Base-by-base conservation (phyloP, 108 stramenopile genomes). In the Chaetoceros tenuissimus region DNA sequence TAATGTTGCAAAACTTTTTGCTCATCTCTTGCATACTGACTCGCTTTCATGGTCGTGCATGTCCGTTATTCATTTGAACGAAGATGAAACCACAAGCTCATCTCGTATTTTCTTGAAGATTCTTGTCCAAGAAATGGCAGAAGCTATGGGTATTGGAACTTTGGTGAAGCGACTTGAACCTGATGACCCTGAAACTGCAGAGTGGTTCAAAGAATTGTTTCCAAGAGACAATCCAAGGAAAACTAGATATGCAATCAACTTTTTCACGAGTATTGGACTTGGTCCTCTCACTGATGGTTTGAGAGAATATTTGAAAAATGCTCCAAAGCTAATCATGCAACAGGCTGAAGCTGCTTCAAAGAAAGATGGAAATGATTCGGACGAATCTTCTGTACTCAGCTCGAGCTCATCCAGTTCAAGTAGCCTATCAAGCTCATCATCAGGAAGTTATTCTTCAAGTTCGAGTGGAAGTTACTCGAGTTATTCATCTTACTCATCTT, bases 91-190 rank as follows among this genome's bases (percentile, higher is more conserved):
- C 24, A 99, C 96, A 3, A 90, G 90, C 8, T 92, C 94, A 19
- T 91, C 85, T 28, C 89, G 98, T 54, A 99, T 99, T 58, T 99
- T 99, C 63, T 73, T 98, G 61, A 99, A 99, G 79, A 93, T 98
- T 67, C 71, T 99, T 2, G 52, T 85, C 10, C 95, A 98, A 69
- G 99, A 99, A 57, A 92, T 99, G 70, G 86, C 96, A 0, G 92
- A 97, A 74, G 81, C 92, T 3, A 67, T 98, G 75, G 99, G 99
- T 28, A 92, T 98, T 56, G 74, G 67, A 17, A 92, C 75, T 47
- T 73, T 99, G 44, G 87, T 86, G 58, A 64, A 82, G 7, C 81
- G 97, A 25, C 92, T 95, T 63, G 84, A 92, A 34, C 80, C 80
- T n/a, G 59, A 78, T 20, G 85, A 86, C 55, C 67, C 75, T 5